These are phyloP conservation scores for Prototheca cutis DNA, from an alignment of 163 green algal genomes.

Conservation along the genomic window DNA sequence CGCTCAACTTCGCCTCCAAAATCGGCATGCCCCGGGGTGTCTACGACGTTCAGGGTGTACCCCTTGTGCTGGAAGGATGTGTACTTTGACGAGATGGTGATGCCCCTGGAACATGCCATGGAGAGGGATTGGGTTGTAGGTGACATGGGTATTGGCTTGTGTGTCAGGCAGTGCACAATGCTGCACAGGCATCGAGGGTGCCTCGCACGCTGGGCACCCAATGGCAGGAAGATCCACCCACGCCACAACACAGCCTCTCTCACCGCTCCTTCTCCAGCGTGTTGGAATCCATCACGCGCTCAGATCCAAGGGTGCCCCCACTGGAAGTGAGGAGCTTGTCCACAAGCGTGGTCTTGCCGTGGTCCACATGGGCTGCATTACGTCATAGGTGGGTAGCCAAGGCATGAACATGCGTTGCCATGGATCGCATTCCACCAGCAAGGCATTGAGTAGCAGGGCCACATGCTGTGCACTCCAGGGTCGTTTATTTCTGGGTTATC, in stretches of 20 bases:
- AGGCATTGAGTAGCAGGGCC: too few species aligned
- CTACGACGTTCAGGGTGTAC: constrained; percentile 69
- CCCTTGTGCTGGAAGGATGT: constrained; percentile 51
- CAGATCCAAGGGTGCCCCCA: constrained; percentile 14
- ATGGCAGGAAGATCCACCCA: too few species aligned
- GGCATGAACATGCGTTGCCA: neutral
- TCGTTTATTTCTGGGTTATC: too few species aligned
- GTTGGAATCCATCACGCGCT: constrained; percentile 73
- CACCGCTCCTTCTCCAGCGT: constrained; percentile 59
- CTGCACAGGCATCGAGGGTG: too few species aligned
- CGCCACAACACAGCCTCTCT: neutral
- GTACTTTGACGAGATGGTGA: constrained; percentile 83
- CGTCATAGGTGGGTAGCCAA: neutral
- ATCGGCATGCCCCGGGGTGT: constrained; percentile 78
- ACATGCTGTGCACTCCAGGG: too few species aligned
- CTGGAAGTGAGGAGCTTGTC: constrained; percentile 56
- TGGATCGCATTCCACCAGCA: too few species aligned
- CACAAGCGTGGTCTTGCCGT: constrained; percentile 74
- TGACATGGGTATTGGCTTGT: neutral
- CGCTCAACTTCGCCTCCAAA: constrained; percentile 75
- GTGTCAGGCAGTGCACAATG: too few species aligned
- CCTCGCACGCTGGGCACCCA: too few species aligned
- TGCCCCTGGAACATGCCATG: constrained; percentile 30
- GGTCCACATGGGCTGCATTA: constrained; percentile 38
- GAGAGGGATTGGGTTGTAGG: neutral